Evolutionary conservation across 2,329 filamentous ascomycete genomes (phyloP).

Genomic region (Ploettnerulaceae sp.): DNA sequence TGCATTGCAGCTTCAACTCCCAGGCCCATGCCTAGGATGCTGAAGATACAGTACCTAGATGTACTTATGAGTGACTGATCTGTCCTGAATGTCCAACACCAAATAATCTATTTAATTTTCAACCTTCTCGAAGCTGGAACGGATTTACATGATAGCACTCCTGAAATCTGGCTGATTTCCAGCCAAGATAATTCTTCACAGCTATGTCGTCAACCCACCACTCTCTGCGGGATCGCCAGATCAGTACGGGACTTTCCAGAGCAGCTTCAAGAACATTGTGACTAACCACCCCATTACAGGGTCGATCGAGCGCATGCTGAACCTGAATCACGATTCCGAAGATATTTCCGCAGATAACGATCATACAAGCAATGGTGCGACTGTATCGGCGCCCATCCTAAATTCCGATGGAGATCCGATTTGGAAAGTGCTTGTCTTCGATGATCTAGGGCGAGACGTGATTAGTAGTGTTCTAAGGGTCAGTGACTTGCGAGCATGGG

Average conservation of each 20-base stretch:
- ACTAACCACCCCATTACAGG: constrained; percentile 44
- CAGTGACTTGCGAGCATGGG: constrained; percentile 86
- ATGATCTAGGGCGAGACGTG: constrained; percentile 84
- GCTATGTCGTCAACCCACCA: constrained; percentile 51
- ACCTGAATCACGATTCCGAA: constrained; percentile 72
- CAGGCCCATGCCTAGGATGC: no score
- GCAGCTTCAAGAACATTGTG: not conserved
- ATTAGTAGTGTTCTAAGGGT: constrained; percentile 95
- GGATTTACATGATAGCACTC: constrained; percentile 27
- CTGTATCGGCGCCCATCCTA: constrained; percentile 72
- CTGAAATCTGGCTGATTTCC: constrained; percentile 30
- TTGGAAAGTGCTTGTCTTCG: constrained; percentile 97
- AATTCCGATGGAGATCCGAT: constrained; percentile 87
- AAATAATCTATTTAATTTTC: not conserved
- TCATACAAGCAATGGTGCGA: constrained; percentile 59
- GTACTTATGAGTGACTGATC: constrained; percentile 10
- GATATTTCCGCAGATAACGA: constrained; percentile 52
- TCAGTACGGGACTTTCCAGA: constrained; percentile 48
- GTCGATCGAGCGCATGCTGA: constrained; percentile 92
- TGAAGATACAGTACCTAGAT: no score
- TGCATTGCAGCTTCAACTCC: not conserved
- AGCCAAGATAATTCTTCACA: constrained; percentile 28
- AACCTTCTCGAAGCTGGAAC: constrained; percentile 1
- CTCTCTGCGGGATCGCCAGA: constrained; percentile 66
- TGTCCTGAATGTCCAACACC: constrained; percentile 16